Evolutionary conservation across 2,329 filamentous ascomycete species (phyloP).

Genomic region (Thelonectria olida): DNA sequence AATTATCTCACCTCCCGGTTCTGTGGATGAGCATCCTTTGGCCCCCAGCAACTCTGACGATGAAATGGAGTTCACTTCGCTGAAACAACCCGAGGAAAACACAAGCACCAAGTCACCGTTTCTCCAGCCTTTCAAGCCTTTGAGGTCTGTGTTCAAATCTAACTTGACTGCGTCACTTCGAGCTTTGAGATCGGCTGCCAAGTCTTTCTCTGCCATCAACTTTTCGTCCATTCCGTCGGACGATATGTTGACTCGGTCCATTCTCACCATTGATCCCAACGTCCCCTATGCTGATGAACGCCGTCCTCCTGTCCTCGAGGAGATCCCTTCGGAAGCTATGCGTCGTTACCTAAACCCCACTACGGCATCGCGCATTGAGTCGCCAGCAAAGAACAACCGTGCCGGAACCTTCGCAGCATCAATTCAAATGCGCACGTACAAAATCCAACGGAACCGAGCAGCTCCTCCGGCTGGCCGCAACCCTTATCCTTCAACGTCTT

Average conservation of each 20-base stretch:
- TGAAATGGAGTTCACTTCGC: conserved; percentile 61
- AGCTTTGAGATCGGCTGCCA: conserved; percentile 70
- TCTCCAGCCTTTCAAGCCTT: conserved; percentile 55
- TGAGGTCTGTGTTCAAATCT: conserved; percentile 71
- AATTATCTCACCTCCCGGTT: conserved; percentile 64
- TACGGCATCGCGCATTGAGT: conserved; percentile 49
- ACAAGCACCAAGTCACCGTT: conserved; percentile 46
- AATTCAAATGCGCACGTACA: conserved; percentile 78
- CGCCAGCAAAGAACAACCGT: conserved; percentile 39
- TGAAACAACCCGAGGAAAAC: conserved; percentile 50
- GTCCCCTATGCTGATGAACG: conserved; percentile 75
- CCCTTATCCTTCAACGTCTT: conserved; percentile 44
- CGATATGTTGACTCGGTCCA: conserved; percentile 73
- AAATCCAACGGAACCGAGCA: conserved; percentile 61
- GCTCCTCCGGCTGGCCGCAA: conserved; percentile 44
- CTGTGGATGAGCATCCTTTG: conserved; percentile 61
- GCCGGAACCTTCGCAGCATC: conserved; percentile 67
- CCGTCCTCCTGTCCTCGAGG: conserved; percentile 68
- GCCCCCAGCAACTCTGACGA: conserved; percentile 43
- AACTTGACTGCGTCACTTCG: conserved; percentile 74
- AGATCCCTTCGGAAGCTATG: conserved; percentile 72
- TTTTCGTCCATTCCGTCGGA: conserved; percentile 72
- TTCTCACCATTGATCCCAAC: conserved; percentile 72
- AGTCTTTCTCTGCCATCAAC: conserved; percentile 70
- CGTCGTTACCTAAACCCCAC: conserved; percentile 75